A percentile compares a stretch with the other conserved stretches of the same genome.
Conservation (phyloP, 2,329 filamentous ascomycete species). For the Colletotrichum costaricense region DNA sequence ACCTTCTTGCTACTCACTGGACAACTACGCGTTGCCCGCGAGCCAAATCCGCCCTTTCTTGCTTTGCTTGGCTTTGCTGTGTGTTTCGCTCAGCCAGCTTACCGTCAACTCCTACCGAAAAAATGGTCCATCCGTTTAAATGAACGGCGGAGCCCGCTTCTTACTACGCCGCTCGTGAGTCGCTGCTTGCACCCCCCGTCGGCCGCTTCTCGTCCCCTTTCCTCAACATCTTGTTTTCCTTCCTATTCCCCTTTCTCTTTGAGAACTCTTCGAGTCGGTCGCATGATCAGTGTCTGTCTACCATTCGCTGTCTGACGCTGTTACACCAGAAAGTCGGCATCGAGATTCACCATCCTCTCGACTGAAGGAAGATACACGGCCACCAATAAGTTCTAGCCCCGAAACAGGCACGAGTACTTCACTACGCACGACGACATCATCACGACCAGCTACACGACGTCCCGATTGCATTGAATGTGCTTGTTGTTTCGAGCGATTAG, state of each 20-base stretch:
- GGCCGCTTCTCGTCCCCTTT: neutral
- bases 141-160: constrained; percentile 27
- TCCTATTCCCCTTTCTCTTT: neutral
- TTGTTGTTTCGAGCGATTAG: neutral
- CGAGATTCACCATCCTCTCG: neutral
- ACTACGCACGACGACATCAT: neutral
- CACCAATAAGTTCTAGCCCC: neutral
- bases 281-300: neutral
- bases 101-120: neutral
- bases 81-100: neutral
- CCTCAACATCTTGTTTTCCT: neutral
- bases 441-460: neutral
- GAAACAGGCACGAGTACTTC: neutral
- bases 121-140: constrained; percentile 31
- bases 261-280: neutral
- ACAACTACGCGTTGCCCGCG: neutral
- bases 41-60: neutral
- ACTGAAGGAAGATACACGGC: neutral
- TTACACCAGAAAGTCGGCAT: neutral
- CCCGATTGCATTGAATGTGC: neutral
- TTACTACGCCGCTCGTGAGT: neutral
- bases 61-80: neutral
- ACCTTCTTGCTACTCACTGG: constrained; percentile 13
- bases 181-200: neutral
- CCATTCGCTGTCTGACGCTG: neutral